Percentiles rank a stretch among this genome's conserved stretches.
Conservation (phyloP, 2,329 filamentous ascomycete species). For the Aspergillus transmontanensis region DNA sequence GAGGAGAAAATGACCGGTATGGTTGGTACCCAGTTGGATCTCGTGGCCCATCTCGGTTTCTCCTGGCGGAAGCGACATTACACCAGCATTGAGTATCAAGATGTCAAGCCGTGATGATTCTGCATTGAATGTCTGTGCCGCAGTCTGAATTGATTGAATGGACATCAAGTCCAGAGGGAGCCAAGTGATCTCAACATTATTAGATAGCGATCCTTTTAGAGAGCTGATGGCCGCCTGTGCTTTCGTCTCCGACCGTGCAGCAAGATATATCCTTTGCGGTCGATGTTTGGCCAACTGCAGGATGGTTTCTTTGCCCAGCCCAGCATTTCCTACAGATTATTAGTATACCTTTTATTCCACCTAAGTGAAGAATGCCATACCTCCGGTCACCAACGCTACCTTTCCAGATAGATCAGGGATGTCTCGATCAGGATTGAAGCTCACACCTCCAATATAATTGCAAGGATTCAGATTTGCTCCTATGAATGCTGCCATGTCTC, state of each 20-base stretch:
- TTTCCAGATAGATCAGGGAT: slow-evolving; percentile 37
- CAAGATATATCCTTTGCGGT: slow-evolving; percentile 42
- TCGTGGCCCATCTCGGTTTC: slow-evolving; percentile 41
- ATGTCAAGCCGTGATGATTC: slow-evolving; percentile 32
- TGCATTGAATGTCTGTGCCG: not conserved
- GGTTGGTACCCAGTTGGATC: slow-evolving; percentile 44
- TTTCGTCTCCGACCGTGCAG: slow-evolving; percentile 33
- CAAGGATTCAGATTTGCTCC: slow-evolving; percentile 3
- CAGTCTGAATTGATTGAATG: slow-evolving; percentile 24
- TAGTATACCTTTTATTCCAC: not conserved
- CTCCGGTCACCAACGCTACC: slow-evolving; percentile 40
- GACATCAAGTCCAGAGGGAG: slow-evolving; percentile 48
- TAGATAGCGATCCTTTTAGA: slow-evolving; percentile 17
- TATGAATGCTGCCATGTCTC: not conserved
- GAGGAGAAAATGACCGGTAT: slow-evolving; percentile 43
- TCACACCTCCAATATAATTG: slow-evolving; percentile 18
- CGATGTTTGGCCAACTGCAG: slow-evolving; percentile 46
- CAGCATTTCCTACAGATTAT: slow-evolving; percentile 42
- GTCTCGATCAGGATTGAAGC: slow-evolving; percentile 34
- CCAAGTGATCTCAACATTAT: slow-evolving; percentile 23
- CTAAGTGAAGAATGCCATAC: slow-evolving; percentile 15
- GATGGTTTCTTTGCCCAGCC: slow-evolving; percentile 50
- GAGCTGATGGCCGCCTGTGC: slow-evolving; percentile 25
- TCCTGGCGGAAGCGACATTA: slow-evolving; percentile 42
- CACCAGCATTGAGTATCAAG: slow-evolving; percentile 45